These are phyloP conservation scores for Aspergillus melleus DNA, from an alignment of 2,329 filamentous ascomycete genomes.

Conservation along the genomic window DNA sequence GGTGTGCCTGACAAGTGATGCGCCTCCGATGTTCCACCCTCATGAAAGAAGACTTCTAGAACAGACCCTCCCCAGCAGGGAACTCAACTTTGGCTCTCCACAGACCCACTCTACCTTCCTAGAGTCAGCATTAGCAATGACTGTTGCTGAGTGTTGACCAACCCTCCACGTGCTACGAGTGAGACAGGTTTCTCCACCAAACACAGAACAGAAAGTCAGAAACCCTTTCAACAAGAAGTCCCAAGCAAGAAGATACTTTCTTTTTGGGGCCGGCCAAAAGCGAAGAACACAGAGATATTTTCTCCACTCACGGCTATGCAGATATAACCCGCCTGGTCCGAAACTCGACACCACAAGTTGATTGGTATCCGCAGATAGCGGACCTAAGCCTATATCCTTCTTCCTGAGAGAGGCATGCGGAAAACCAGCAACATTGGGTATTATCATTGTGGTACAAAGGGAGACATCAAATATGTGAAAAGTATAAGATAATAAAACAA, in stretches of 20 bases:
- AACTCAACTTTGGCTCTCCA: not conserved
- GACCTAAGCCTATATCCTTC: not conserved
- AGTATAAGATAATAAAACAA: not conserved
- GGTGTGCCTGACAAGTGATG: not conserved
- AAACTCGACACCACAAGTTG: no score
- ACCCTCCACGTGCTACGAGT: not conserved
- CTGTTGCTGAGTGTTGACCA: not conserved
- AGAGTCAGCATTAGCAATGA: not conserved
- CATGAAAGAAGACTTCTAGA: not conserved
- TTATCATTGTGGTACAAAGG: not conserved
- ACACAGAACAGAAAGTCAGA: no score
- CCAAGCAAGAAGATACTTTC: no score
- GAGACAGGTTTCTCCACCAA: not conserved
- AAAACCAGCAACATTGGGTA: not conserved
- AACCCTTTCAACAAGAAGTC: no score
- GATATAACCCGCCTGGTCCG: no score
- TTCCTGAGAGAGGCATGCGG: not conserved
- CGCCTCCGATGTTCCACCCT: no score
- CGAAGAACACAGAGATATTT: no score
- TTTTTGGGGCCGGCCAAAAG: no score
- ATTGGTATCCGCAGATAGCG: not conserved
- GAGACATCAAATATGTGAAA: not conserved
- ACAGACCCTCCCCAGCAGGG: not conserved
- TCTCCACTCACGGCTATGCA: no score
- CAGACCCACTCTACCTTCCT: not conserved